A percentile compares a stretch with the other conserved stretches of the same genome.
Evolutionary conservation across 2,329 filamentous ascomycete species (phyloP).

Genomic region (Gliomastix tumulicola): DNA sequence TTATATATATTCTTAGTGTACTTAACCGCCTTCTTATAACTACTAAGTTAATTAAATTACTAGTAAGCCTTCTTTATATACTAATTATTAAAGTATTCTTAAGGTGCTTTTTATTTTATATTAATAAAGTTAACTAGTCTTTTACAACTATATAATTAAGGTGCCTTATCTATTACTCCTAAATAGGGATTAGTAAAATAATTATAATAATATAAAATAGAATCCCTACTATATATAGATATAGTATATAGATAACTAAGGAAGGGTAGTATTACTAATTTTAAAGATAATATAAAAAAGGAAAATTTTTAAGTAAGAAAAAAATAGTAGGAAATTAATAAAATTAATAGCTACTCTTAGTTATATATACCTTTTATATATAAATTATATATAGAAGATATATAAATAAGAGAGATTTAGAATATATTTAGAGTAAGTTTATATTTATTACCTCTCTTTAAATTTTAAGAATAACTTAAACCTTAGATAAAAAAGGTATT

Average conservation of each 20-base stretch:
- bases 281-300: too few relatives aligned
- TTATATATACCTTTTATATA: not conserved
- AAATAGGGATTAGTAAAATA: too few relatives aligned
- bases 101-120: not conserved
- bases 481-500: not conserved
- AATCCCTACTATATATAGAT: not conserved
- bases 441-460: not conserved
- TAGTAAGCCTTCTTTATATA: not conserved
- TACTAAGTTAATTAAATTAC: not conserved
- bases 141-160: not conserved
- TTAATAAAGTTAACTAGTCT: not conserved
- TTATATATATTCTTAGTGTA: not conserved
- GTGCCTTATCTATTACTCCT: too few relatives aligned
- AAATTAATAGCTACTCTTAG: not conserved
- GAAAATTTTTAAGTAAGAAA: too few relatives aligned
- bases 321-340: too few relatives aligned
- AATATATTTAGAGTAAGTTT: not conserved
- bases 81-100: not conserved
- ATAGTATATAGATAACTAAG: too few relatives aligned
- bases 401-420: too few relatives aligned
- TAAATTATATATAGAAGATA: not conserved
- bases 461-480: not conserved
- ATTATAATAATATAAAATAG: not conserved
- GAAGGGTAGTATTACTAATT: too few relatives aligned
- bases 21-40: not conserved